Conservation (phyloP, 768 basidiomycete species). For the Trametes gibbosa region DNA sequence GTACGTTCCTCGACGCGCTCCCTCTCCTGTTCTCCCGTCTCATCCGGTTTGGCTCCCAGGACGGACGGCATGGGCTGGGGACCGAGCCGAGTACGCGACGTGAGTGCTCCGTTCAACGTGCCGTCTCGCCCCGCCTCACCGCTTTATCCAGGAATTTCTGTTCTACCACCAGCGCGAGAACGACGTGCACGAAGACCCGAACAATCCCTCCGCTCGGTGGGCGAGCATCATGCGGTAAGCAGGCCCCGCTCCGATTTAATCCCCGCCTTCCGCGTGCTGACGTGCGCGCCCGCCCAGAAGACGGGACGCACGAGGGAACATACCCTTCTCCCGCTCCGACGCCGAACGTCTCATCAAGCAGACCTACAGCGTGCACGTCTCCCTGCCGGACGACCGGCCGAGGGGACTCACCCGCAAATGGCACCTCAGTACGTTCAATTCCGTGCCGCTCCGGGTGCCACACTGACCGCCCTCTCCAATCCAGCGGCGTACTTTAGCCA, state of each 20-base stretch:
- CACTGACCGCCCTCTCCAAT: conserved; percentile 7
- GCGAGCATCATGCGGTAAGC: conserved; percentile 38
- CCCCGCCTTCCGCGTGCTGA: not conserved
- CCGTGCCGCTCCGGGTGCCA: not conserved
- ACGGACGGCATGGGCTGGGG: conserved; percentile 81
- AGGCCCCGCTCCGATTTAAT: conserved; percentile 14
- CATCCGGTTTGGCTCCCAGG: conserved; percentile 27
- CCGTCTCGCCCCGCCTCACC: not conserved
- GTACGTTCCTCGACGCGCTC: conserved; percentile 33
- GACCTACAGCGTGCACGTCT: conserved; percentile 51
- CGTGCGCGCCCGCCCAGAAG: conserved; percentile 29
- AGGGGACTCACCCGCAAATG: conserved; percentile 46
- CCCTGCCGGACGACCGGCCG: conserved; percentile 42
- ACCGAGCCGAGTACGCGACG: conserved; percentile 66
- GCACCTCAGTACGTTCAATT: conserved; percentile 45
- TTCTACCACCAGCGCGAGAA: conserved; percentile 52
- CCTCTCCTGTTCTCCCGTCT: not conserved
- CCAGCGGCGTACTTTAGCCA: conserved; percentile 85
- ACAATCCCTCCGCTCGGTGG: conserved; percentile 63
- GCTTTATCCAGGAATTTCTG: conserved; percentile 43
- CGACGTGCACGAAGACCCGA: conserved; percentile 39
- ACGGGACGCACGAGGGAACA: conserved; percentile 40
- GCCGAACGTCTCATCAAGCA: conserved; percentile 50
- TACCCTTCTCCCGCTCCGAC: conserved; percentile 27
- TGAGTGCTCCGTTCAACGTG: conserved; percentile 14